Evolutionary conservation across 306 rosid species (phyloP).

Genomic region (Echinosophora koreensis): DNA sequence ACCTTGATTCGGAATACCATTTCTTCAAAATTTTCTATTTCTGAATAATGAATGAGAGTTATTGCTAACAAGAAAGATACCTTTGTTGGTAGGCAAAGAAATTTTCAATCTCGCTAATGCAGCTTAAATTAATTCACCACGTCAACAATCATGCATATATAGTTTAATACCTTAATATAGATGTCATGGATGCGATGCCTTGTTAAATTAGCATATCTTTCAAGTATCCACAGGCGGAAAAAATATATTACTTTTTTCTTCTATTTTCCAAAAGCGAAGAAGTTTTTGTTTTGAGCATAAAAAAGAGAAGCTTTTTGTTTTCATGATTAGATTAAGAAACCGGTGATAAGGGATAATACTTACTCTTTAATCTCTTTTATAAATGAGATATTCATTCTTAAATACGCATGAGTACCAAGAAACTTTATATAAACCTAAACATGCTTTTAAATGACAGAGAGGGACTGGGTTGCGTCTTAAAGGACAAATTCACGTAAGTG

Average conservation of each 20-base stretch:
- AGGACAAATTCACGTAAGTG: too few species aligned
- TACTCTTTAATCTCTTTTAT: neutral
- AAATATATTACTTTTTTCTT: neutral
- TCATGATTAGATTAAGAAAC: neutral
- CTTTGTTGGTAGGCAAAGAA: neutral
- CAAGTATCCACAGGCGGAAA: neutral
- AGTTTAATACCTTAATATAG: constrained; percentile 30
- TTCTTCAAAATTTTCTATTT: neutral
- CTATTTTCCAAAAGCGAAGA: neutral
- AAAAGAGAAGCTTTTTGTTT: neutral
- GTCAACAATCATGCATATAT: neutral
- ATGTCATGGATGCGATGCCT: constrained; percentile 3
- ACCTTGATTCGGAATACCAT: neutral
- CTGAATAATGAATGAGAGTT: constrained; percentile 3
- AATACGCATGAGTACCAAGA: neutral
- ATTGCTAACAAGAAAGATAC: constrained; percentile 30
- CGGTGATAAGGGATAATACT: neutral
- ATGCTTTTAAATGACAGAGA: neutral
- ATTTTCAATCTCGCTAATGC: constrained; percentile 16
- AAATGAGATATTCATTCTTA: neutral
- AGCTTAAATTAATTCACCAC: constrained; percentile 29
- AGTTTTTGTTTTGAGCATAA: neutral
- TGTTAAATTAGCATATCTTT: constrained; percentile 4
- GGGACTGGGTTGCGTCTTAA: neutral
- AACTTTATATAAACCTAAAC: neutral